Evolutionary conservation across 2,329 filamentous ascomycete species (phyloP), one percentile per base, ranked within the genome.

Genomic region (Juglanconis juglandina): DNA sequence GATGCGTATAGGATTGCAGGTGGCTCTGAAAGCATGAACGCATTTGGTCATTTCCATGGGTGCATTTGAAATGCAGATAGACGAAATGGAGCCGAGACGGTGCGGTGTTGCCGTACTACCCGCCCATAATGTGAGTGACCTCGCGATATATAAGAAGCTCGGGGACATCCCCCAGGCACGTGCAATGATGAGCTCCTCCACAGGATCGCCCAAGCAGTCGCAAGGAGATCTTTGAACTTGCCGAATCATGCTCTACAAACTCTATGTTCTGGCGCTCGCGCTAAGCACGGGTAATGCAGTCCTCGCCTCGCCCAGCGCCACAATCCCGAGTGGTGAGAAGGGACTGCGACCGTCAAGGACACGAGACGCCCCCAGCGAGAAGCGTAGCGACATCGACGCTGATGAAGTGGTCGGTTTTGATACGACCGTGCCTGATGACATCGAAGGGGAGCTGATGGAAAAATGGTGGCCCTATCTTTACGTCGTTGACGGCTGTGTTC

Each of bases 401-500:
- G 71, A 73, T 61, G 66, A 55, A 4, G 67, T 87, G 34, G 81
- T 83, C 7, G 81, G 80, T 1, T 84, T 87, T 63, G 61, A 76
- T 0, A 67, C 86, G 67, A 78, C 81, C 0, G 81, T 86, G 0
- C 83, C 84, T 0, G 72, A 70, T 47, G 64, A 75, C 5, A 72
- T 72, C 1, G 68, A 71, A 0, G 84, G 84, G 13, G 68, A 73
- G 3, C 68, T 84, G 32, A 83, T 83, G 64, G 68, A 81, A 47
- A 79, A 80, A 56, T 87, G 84, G 71, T 79, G 87, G 71, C 84
- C 83, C 0, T 77, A 75, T 56, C 75, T 86, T 5, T 66, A 83
- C 10, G 79, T 87, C 5, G 76, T 77, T 17, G 82, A 83, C 65
- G 85, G 85, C 50, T 88, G 85, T 63, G 84, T 87, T 8, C 83